These are phyloP conservation scores for Trametes elegans DNA, from an alignment of 768 basidiomycete species.

Conservation along the genomic window DNA sequence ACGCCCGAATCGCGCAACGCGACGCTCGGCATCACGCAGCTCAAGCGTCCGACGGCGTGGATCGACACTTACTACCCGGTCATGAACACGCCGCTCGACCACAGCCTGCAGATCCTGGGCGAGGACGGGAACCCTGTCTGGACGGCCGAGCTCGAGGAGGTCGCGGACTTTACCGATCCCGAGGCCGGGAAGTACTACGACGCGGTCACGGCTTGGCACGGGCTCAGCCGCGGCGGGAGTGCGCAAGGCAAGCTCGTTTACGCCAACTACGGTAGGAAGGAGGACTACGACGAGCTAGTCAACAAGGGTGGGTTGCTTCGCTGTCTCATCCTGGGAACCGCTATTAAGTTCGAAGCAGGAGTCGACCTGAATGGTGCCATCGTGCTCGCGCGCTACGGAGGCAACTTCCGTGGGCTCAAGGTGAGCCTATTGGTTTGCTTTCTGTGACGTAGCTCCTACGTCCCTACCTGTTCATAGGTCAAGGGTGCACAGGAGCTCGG, in stretches of 20 bases:
- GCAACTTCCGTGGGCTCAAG: conserved; percentile 83
- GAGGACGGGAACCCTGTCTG: conserved; percentile 53
- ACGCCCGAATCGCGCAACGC: conserved; percentile 62
- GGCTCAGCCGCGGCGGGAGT: conserved; percentile 73
- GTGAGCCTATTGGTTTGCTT: conserved; percentile 32
- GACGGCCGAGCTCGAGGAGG: conserved; percentile 72
- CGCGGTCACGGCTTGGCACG: conserved; percentile 83
- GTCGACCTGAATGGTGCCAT: conserved; percentile 76
- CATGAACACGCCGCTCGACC: conserved; percentile 74
- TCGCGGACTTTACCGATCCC: conserved; percentile 70
- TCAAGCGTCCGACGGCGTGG: conserved; percentile 64
- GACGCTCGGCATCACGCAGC: conserved; percentile 50
- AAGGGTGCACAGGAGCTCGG: conserved; percentile 83
- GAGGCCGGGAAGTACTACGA: conserved; percentile 67
- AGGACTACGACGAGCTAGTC: conserved; percentile 68
- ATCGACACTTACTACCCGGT: conserved; percentile 88
- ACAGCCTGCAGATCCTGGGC: conserved; percentile 63
- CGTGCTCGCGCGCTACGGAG: conserved; percentile 75
- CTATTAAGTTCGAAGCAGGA: conserved; percentile 37
- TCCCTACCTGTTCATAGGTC: conserved; percentile 43
- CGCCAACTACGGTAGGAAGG: conserved; percentile 76
- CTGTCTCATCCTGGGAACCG: background rate
- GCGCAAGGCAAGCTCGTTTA: conserved; percentile 71
- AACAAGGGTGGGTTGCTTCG: conserved; percentile 29
- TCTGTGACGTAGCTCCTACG: background rate